Base-by-base conservation (phyloP, 164 flowering plant genomes). In the Stephania cephalantha region DNA sequence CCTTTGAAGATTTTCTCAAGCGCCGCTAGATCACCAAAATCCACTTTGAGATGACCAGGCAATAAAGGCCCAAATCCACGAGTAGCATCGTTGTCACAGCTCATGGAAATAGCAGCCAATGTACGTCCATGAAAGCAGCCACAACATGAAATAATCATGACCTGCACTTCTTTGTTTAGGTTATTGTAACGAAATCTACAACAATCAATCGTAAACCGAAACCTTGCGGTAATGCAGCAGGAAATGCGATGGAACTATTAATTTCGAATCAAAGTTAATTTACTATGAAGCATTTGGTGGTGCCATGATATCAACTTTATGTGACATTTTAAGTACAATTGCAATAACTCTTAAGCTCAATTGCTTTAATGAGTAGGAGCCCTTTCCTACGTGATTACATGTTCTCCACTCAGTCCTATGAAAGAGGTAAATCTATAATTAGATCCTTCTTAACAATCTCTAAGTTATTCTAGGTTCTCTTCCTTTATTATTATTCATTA, bases 51-150 rank as follows among this genome's bases (percentile, higher is more conserved):
- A 82, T 89, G 88, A 30, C 99, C 99, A 71, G 90, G 91, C 81
- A 96, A 81, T 81, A 91, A 82, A 13, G 99, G 99, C 17, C 97
- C 92, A 85, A 96, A 96, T 66, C 96, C 97, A 77, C 94, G 88
- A 22, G 95, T 96, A 66, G 98, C 98, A 66, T 96, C 98, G 86
- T 96, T 90, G 83, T 96, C 98, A 82, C 97, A 92, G 86, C 98
- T 94, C 99, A 94, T 96, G n/a, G 99, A 96, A 71, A 96, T 87
- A 64, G 83, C 97, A 79, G 83, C 98, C 82, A 96, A 71, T 22
- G 99, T 96, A 72, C 99, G 97, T 64, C 98, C 98, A 79, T 96
- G 98, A 75, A 96, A 96, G 89, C 98, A 94, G 72, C 98, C 97
- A 86, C 98, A 92, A 78, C 99, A 96, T 73, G 98, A 96, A 66